phyloP scores from a whole-genome alignment of 176 grass and related monocot species.

The Lolium perenne region DNA sequence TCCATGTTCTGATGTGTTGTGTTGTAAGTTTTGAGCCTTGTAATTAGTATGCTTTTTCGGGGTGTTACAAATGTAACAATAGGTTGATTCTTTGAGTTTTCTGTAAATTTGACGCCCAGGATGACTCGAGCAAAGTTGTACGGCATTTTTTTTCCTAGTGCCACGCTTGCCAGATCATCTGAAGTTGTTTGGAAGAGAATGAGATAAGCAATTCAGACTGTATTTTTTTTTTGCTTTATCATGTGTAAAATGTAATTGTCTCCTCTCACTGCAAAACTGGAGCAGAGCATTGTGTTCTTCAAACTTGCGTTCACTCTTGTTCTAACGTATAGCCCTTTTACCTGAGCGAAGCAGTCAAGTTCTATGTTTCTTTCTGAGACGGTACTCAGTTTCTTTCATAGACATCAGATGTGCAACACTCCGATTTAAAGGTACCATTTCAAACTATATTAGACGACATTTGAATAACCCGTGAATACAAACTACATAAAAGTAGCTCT shows the following conservation, averaged over 20 bases:
- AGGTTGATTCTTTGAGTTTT: conserved; percentile 63
- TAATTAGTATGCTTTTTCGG: conserved; percentile 63
- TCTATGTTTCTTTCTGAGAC: background rate
- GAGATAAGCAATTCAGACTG: background rate
- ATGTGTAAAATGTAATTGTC: background rate
- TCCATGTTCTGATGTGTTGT: conserved; percentile 38
- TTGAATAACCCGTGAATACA: background rate
- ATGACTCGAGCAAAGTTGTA: conserved; percentile 46
- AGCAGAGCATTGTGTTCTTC: background rate
- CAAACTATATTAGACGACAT: background rate
- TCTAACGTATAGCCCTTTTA: background rate
- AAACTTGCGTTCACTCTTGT: background rate
- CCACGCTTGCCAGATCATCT: conserved; percentile 43
- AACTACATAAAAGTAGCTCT: background rate
- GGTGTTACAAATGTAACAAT: conserved; percentile 55
- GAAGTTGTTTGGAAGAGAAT: conserved; percentile 17
- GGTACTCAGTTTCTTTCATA: background rate
- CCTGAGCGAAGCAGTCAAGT: background rate
- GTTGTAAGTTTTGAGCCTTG: conserved; percentile 63
- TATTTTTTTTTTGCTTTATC: background rate
- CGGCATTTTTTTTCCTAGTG: conserved; percentile 45
- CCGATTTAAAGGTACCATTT: background rate
- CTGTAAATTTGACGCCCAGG: conserved; percentile 32
- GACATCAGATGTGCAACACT: background rate
- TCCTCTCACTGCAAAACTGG: background rate